Conservation (phyloP, 139 green algal genomes). For the Picochlorum sp. region DNA sequence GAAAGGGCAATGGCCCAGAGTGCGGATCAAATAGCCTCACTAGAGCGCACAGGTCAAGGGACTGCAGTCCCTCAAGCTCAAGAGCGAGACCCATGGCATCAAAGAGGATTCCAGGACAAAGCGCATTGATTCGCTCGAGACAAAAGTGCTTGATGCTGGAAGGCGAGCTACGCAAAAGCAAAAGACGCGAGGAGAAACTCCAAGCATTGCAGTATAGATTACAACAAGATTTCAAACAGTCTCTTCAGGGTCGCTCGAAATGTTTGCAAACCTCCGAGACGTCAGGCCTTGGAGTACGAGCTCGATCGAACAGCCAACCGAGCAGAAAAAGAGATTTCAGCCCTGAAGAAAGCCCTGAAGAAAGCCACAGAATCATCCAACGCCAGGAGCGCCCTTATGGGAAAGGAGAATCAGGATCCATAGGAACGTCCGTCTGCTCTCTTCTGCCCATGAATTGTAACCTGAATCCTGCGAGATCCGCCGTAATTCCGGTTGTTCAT, state of each 20-base stretch:
- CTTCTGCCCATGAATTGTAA: constrained; percentile 67
- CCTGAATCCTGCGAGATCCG: constrained; percentile 44
- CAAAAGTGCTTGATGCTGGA: constrained; percentile 30
- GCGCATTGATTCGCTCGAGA: not conserved
- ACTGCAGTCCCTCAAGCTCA: not conserved
- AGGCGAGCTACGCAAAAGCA: constrained; percentile 54
- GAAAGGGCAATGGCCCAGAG: no score
- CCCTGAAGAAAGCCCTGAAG: constrained; percentile 9
- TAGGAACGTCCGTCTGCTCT: constrained; percentile 54
- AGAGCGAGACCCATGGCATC: not conserved
- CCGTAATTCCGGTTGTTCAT: constrained; percentile 65
- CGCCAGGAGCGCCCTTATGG: no score
- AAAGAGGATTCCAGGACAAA: not conserved
- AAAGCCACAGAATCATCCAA: no score
- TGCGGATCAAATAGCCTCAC: no score
- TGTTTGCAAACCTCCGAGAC: constrained; percentile 55
- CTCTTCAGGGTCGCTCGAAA: constrained; percentile 16
- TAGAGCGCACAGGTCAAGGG: no score
- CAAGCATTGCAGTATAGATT: constrained; percentile 64
- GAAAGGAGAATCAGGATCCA: constrained; percentile 1
- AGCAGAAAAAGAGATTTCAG: constrained; percentile 19
- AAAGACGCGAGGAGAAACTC: constrained; percentile 70
- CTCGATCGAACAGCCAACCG: constrained; percentile 41
- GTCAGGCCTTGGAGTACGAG: constrained; percentile 54
- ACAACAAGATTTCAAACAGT: constrained; percentile 49